phyloP scores from a whole-genome alignment of 2,329 filamentous ascomycete genomes.

The Dothideomycetes sp. region DNA sequence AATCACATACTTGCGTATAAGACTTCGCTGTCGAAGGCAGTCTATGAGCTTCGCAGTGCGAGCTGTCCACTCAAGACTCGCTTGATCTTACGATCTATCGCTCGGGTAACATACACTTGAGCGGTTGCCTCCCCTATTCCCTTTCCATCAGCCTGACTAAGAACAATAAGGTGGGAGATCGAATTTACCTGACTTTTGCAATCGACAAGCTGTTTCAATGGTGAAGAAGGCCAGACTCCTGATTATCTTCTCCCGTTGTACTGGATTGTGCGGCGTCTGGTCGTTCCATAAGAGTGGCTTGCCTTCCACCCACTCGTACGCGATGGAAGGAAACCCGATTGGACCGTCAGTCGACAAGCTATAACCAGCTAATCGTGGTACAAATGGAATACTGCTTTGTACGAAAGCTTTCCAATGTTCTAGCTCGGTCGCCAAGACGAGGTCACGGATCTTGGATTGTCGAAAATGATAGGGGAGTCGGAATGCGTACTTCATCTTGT shows the following conservation, averaged over 20 bases:
- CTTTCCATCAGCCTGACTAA: not conserved
- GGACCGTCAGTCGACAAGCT: not conserved
- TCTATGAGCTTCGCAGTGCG: not conserved
- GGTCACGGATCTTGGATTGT: not conserved
- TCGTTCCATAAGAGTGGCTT: not conserved
- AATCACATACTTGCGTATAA: not conserved
- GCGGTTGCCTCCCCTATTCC: not conserved
- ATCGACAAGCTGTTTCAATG: not conserved
- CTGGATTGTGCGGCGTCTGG: not conserved
- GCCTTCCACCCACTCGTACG: slow-evolving; percentile 1
- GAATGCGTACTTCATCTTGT: not conserved
- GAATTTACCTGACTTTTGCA: slow-evolving; percentile 1
- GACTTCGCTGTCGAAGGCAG: slow-evolving; percentile 1
- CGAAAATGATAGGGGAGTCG: not conserved
- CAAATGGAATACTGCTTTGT: not conserved
- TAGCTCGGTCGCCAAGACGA: not conserved
- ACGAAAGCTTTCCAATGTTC: not conserved
- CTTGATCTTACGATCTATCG: slow-evolving; percentile 2
- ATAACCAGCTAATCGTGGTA: not conserved
- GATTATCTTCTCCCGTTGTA: not conserved
- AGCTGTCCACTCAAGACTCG: slow-evolving; percentile 1
- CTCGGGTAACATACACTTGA: not conserved
- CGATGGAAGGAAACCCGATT: slow-evolving; percentile 1
- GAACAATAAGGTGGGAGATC: not conserved
- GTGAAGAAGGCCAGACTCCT: not conserved